Evolutionary conservation across 352 stramenopile genomes (phyloP).

Genomic region (Phytophthora capsici): DNA sequence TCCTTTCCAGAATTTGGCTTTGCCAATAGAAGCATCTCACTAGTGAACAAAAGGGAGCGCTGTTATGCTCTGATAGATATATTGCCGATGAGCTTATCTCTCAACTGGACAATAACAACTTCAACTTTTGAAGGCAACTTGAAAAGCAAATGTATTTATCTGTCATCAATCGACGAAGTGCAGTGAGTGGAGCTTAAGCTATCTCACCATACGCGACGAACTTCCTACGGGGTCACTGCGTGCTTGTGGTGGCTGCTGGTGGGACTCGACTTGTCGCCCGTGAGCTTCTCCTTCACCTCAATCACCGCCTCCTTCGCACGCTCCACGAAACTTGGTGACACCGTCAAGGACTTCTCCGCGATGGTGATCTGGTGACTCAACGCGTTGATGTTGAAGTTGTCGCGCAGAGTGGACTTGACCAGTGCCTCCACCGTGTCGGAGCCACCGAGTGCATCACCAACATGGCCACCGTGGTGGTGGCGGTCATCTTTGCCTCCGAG

Average conservation of each 20-base stretch:
- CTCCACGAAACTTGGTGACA: slow-evolving; percentile 21
- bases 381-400: slow-evolving; percentile 25
- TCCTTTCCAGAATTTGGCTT: slow-evolving; percentile 9
- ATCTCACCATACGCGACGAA: too few relatives aligned
- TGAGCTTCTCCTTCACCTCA: slow-evolving; percentile 31
- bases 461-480: neutral
- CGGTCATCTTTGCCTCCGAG: slow-evolving; percentile 4
- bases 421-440: slow-evolving; percentile 30
- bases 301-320: slow-evolving; percentile 30
- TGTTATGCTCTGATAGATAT: slow-evolving; percentile 22
- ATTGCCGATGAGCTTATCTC: slow-evolving; percentile 6
- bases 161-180: too few relatives aligned
- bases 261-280: slow-evolving; percentile 23
- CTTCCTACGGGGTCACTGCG: slow-evolving; percentile 2
- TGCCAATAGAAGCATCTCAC: slow-evolving; percentile 19
- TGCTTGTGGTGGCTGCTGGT: slow-evolving; percentile 3
- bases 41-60: slow-evolving; percentile 3
- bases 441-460: slow-evolving; percentile 2
- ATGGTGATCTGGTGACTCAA: slow-evolving; percentile 32
- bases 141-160: too few relatives aligned
- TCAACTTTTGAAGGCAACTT: slow-evolving; percentile 6
- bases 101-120: too few relatives aligned
- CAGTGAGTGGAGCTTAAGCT: too few relatives aligned
- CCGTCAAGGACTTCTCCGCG: slow-evolving; percentile 21
- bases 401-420: slow-evolving; percentile 28